Base-by-base conservation (phyloP, 352 stramenopile genomes). In the Pythium biforme region DNA sequence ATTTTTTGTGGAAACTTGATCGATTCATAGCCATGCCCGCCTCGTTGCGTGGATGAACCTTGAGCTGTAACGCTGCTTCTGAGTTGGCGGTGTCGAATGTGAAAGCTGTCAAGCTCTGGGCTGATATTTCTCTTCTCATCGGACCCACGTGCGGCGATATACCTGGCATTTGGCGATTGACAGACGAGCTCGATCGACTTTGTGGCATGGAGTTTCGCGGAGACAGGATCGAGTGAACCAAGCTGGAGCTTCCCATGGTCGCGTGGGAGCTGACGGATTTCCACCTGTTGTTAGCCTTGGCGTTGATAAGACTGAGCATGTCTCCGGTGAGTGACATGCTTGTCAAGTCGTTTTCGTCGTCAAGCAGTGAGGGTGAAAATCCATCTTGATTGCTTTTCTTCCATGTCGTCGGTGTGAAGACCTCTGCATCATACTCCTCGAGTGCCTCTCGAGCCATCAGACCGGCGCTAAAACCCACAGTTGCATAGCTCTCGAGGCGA, bases 341-440 rank as follows among this genome's bases (percentile, higher is more conserved):
- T 0, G 57, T 19, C 20, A 64, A 45, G 26, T 72, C 59, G 0
- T 26, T 33, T 4, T 60, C 64, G 3, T 62, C 50, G 25, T 51
- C 34, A 25, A 47, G 40, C 6, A 23, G 37, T 25, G 43, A n/a
- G 11, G 51, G 49, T 14, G n/a, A 27, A 43, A 31, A 17, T 7
- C 25, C 39, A 23, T 48, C 25, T 4, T 46, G 40, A 19, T 10
- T 52, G 47, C 11, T 27, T 56, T 39, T 50, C 26, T 49, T 57
- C 40, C 55, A 61, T 11, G 41, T 39, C 19, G 52, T 43, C n/a
- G 62, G 62, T 6, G 55, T 51, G 47, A 92, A 92, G 1, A 92
- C 83, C 14, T 72, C 77, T 4, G 75, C 81, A 46, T 92, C 83
- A 46, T 92, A 92, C 43, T 86, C 76, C 37, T 80, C 61, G 12